Base-by-base conservation (phyloP, 2,329 filamentous ascomycete species). In the Fusarium incarnatum region DNA sequence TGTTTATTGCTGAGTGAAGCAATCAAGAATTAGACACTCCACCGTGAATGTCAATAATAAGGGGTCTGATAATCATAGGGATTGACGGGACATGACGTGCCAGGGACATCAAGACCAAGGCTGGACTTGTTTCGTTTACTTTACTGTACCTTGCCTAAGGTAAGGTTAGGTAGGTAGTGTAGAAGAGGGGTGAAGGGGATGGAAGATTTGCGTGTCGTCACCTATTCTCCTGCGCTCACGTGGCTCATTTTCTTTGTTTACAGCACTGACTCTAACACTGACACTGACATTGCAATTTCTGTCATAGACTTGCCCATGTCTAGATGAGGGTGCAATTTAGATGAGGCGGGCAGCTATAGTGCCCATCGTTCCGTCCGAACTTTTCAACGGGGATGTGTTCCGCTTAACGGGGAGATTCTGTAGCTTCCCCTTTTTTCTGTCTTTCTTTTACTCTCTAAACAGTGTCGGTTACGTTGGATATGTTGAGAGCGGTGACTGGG, bases 161-260 rank as follows among this genome's bases (percentile, higher is more conserved):
- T 22, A 15, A 42, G 41, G 27, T 6, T 13, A 28, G 28, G 25
- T 27, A 27, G 25, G 32, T 27, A 52, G 49, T 53, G 61, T 68
- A 53, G 68, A 71, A 71, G 68, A 71, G 68, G 68, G 68, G 68
- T 71, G 68, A 71, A 71, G 22, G 46, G 28, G 30, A 72, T 71
- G 56, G 68, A 71, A 71, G 49, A 27, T 68, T 47, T 48, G 34
- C 23, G 37, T 67, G 65, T 70, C 61, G 57, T 70, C 68, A 66
- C 64, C 52, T 64, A 37, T 37, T 37, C 37, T 66, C 56, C 58
- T 32, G 41, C 53, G 54, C 65, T 71, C 68, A 71, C 68, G 68
- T 71, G 68, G 68, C 61, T 70, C 20, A 20, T 53, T 50, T 56
- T 48, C 41, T 28, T 41, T 45, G 48, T 60, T 64, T 62, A 56